These are phyloP conservation scores for Linnemannia exigua DNA, from an alignment of 192 early-diverging fungal species.

Conservation along the genomic window DNA sequence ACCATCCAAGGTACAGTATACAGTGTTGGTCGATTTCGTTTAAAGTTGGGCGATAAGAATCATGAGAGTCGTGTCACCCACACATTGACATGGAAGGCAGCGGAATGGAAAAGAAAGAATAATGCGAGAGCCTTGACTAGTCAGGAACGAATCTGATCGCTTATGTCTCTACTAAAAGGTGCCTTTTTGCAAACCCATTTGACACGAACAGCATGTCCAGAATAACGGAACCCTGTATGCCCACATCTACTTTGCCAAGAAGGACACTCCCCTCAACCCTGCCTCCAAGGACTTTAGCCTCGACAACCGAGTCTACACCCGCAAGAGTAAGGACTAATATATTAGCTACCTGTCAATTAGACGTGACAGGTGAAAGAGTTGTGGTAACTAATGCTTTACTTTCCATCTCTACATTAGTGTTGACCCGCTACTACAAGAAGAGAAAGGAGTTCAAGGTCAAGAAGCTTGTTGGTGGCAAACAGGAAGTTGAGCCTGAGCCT, in stretches of 20 bases:
- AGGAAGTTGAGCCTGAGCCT: constrained; percentile 45
- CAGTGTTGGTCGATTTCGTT: background rate
- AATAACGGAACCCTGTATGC: constrained; percentile 72
- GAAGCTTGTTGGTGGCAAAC: constrained; percentile 60
- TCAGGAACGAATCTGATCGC: background rate
- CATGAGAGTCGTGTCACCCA: background rate
- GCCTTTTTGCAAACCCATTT: background rate
- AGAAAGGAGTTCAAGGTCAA: constrained; percentile 65
- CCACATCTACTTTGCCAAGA: constrained; percentile 69
- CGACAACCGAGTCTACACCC: constrained; percentile 61
- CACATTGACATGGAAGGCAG: background rate
- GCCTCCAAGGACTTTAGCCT: constrained; percentile 42
- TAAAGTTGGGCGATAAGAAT: background rate
- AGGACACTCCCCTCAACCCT: constrained; percentile 61
- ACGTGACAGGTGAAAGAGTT: background rate
- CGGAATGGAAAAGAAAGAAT: background rate
- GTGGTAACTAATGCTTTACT: background rate
- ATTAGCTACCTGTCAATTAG: background rate
- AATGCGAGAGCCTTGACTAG: background rate
- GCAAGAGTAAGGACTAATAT: constrained; percentile 60
- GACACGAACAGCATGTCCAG: constrained; percentile 58
- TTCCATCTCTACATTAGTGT: constrained; percentile 41
- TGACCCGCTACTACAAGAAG: constrained; percentile 67
- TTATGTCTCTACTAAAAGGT: background rate
- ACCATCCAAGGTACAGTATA: constrained; percentile 55